Percentiles rank a stretch among this genome's conserved stretches.
Evolutionary conservation across 73 alveolate genomes (phyloP).

Genomic region (Tetrahymena malaccensis): DNA sequence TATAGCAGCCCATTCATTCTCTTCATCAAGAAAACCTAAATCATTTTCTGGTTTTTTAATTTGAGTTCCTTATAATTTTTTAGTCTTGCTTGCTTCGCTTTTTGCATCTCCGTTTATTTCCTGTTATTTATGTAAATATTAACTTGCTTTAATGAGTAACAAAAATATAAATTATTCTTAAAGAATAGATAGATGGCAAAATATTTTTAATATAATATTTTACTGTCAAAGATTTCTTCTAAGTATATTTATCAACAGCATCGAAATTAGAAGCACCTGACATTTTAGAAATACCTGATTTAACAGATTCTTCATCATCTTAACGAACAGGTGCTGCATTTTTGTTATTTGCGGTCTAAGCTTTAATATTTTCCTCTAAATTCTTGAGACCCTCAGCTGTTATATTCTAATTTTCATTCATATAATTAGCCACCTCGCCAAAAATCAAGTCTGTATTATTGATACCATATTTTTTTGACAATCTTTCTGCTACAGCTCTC

Average conservation of each 20-base stretch:
- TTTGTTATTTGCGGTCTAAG: conserved; percentile 5
- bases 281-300: conserved; percentile 38
- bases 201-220: conserved; percentile 2
- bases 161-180: too few species aligned
- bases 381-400: conserved; percentile 40
- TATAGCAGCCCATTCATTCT: conserved; percentile 40
- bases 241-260: conserved; percentile 31
- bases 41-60: conserved; percentile 37
- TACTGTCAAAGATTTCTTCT: conserved; percentile 10
- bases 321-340: conserved; percentile 1
- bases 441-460: conserved; percentile 17
- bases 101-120: neutral
- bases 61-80: neutral
- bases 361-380: conserved; percentile 24
- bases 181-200: neutral
- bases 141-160: neutral
- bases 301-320: conserved; percentile 33
- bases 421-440: conserved; percentile 18
- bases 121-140: neutral
- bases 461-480: conserved; percentile 33
- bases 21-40: conserved; percentile 39
- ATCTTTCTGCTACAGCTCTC: conserved; percentile 23
- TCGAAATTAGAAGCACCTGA: conserved; percentile 45
- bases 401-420: conserved; percentile 9
- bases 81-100: neutral